These are phyloP conservation scores for Eutrema salsugineum DNA, from an alignment of 441 rosid genomes.

Conservation along the genomic window DNA sequence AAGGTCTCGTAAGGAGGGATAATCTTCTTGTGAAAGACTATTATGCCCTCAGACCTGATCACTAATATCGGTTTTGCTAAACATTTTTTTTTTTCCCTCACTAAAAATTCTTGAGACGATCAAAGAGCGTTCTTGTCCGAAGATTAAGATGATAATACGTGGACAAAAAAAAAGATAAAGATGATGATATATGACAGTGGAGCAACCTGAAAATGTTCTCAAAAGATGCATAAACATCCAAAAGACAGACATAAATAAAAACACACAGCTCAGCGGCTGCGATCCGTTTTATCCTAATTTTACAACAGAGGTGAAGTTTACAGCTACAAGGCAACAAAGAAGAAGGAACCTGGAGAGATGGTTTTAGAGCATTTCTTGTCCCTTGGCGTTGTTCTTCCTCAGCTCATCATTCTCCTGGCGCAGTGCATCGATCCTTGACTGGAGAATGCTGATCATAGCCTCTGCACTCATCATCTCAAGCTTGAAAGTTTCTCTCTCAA, in stretches of 20 bases:
- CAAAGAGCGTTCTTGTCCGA: background rate
- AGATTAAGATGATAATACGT: slow-evolving; percentile 6
- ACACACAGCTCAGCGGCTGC: background rate
- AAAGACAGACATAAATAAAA: background rate
- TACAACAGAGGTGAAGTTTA: slow-evolving; percentile 23
- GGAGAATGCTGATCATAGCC: slow-evolving; percentile 77
- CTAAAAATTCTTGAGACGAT: background rate
- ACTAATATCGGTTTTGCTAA: background rate
- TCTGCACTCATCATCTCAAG: slow-evolving; percentile 84
- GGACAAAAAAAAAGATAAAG: background rate
- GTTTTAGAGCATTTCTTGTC: slow-evolving; percentile 4
- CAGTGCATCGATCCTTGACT: slow-evolving; percentile 57
- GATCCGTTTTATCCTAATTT: slow-evolving; percentile 15
- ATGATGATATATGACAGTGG: slow-evolving; percentile 22
- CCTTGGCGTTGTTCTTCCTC: slow-evolving; percentile 39
- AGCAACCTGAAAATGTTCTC: slow-evolving; percentile 6
- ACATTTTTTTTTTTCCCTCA: background rate
- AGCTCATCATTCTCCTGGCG: slow-evolving; percentile 71
- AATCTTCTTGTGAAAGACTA: background rate
- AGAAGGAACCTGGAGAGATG: slow-evolving; percentile 7
- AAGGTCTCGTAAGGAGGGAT: no score
- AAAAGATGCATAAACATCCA: slow-evolving; percentile 9
- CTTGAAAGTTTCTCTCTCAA: slow-evolving; percentile 71
- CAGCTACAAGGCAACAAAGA: slow-evolving; percentile 12
- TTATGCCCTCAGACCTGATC: slow-evolving; percentile 1